Evolutionary conservation across 257 asterid species (phyloP).

Genomic region (Craterostigma plantagineum): DNA sequence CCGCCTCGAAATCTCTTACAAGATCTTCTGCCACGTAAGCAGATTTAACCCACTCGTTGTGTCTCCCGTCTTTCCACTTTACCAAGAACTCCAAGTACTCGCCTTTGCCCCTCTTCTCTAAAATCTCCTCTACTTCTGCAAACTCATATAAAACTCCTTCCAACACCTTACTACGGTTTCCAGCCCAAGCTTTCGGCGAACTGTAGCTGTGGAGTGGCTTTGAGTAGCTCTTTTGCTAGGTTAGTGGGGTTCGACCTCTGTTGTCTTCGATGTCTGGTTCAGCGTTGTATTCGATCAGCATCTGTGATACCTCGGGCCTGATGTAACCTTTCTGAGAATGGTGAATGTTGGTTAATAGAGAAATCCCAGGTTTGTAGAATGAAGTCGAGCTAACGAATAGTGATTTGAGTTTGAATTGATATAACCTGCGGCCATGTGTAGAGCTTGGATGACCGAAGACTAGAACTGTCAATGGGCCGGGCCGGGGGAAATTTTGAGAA

Average conservation of each 20-base stretch:
- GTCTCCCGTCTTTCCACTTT: slow-evolving; percentile 73
- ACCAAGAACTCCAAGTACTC: slow-evolving; percentile 58
- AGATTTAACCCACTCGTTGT: slow-evolving; percentile 74
- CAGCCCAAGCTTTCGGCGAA: slow-evolving; percentile 72
- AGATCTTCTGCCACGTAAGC: slow-evolving; percentile 47
- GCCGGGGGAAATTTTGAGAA: no score
- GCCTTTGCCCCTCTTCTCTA: slow-evolving; percentile 81
- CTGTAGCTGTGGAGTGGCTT: slow-evolving; percentile 59
- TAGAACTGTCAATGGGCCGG: no score
- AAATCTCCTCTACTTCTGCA: slow-evolving; percentile 67
- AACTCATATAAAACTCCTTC: slow-evolving; percentile 64
- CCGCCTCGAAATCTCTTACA: slow-evolving; percentile 66
- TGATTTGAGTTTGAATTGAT: no score
- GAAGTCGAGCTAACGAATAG: no score
- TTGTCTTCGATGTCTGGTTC: slow-evolving; percentile 49
- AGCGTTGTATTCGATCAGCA: slow-evolving; percentile 39
- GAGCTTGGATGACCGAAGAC: no score
- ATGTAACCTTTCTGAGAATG: no score
- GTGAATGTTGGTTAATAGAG: no score
- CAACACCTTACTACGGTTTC: slow-evolving; percentile 39
- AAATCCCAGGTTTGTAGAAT: no score
- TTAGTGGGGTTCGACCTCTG: slow-evolving; percentile 50
- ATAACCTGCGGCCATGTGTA: slow-evolving; percentile 93
- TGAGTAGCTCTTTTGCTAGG: slow-evolving; percentile 48
- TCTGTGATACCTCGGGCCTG: slow-evolving; percentile 43